Percentiles rank a stretch among this genome's conserved stretches.
Conservation (phyloP, 192 early-diverging fungal species). For the Umbelopsis sp. region DNA sequence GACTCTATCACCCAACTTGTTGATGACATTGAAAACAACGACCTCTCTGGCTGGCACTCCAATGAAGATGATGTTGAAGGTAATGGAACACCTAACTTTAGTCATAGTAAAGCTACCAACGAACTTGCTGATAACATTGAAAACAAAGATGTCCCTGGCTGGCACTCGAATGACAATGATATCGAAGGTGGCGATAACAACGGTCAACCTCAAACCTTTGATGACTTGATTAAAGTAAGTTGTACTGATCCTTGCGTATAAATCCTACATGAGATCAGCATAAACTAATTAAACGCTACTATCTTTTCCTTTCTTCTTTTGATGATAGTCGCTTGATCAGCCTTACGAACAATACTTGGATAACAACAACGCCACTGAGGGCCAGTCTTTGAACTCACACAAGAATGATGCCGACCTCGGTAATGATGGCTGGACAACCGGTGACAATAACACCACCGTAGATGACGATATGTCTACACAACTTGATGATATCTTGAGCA, state of each 20-base stretch:
- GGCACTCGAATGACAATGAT: background rate
- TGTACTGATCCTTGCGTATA: background rate
- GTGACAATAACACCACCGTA: no score
- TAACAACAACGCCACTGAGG: conserved; percentile 4
- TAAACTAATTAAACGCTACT: no score
- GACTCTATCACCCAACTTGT: no score
- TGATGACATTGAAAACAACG: background rate
- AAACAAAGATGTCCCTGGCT: background rate
- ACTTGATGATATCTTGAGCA: background rate
- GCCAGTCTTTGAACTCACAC: background rate
- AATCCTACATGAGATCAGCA: background rate
- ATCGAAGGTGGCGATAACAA: background rate
- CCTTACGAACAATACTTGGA: conserved; percentile 1
- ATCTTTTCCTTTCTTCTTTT: no score
- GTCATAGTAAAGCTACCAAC: background rate
- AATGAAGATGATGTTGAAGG: background rate
- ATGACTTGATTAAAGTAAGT: background rate
- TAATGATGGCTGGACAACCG: background rate
- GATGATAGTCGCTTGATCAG: background rate
- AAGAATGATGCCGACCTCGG: background rate
- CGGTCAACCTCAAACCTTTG: background rate
- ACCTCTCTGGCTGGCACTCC: background rate
- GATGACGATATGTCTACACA: background rate
- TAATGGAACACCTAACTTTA: background rate
- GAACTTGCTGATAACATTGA: background rate